These are phyloP conservation scores for Geotrichum histeridarum DNA, from an alignment of 1,139 yeast genomes.

Conservation along the genomic window DNA sequence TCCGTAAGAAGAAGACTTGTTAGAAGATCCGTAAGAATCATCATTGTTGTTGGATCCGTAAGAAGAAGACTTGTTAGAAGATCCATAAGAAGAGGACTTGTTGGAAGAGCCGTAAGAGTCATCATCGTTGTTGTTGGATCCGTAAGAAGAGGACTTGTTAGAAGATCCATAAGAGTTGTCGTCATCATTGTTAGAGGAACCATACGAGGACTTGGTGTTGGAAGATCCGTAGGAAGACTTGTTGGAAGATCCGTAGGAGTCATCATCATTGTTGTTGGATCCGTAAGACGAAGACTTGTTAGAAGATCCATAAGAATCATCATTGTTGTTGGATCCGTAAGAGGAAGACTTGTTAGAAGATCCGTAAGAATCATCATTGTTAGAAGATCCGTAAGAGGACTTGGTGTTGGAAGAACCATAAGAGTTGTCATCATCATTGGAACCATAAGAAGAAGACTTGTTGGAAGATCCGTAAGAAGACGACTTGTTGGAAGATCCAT, in stretches of 20 bases:
- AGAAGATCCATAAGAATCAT: constrained; percentile 11
- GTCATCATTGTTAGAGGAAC: constrained; percentile 1
- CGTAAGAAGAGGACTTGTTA: constrained; percentile 9
- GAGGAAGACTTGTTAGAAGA: constrained; percentile 20
- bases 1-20: constrained; percentile 18
- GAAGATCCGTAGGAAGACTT: constrained; percentile 21
- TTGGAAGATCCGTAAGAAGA: constrained; percentile 20
- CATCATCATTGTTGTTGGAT: constrained; percentile 18
- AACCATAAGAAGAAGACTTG: constrained; percentile 19
- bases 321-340: constrained; percentile 21
- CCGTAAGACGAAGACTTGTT: constrained; percentile 25
- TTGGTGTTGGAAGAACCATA: constrained; percentile 10
- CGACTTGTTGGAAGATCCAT: constrained; percentile 29
- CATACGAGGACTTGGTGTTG: constrained; percentile 19
- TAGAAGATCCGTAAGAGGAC: constrained; percentile 17
- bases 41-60: constrained; percentile 28
- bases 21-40: constrained; percentile 21
- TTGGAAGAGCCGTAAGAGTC: constrained; percentile 13
- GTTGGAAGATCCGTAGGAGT: constrained; percentile 32
- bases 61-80: constrained; percentile 24
- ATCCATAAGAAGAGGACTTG: constrained; percentile 27
- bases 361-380: constrained; percentile 20
- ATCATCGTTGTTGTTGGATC: constrained; percentile 8
- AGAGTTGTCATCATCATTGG: constrained; percentile 12
- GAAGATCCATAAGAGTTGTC: constrained; percentile 14